Conservation (phyloP, 805 yeast genomes). For the Isabelozyma heimii region DNA sequence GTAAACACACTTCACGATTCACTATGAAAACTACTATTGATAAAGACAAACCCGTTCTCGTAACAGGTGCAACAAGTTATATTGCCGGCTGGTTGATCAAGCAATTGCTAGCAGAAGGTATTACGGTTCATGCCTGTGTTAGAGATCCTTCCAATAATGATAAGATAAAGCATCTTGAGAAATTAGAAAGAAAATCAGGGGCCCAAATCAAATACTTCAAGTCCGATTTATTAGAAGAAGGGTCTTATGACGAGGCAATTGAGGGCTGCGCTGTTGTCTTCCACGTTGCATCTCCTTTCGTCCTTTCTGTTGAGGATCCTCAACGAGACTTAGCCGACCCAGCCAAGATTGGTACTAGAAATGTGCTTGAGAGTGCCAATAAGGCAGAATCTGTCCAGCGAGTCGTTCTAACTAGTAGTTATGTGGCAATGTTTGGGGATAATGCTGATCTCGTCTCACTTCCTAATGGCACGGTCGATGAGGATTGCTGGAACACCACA, state of each 20-base stretch:
- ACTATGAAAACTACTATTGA: background rate
- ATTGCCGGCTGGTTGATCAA: slow-evolving; percentile 13
- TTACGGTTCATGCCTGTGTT: slow-evolving; percentile 8
- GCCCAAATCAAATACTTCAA: slow-evolving; percentile 1
- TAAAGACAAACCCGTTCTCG: slow-evolving; percentile 8
- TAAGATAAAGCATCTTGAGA: slow-evolving; percentile 1
- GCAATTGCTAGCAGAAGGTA: slow-evolving; percentile 9
- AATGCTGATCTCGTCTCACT: slow-evolving; percentile 3
- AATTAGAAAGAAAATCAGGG: background rate
- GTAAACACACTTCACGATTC: no score
- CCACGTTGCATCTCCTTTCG: slow-evolving; percentile 23
- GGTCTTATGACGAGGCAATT: slow-evolving; percentile 17
- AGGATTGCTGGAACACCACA: slow-evolving; percentile 1
- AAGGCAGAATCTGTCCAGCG: slow-evolving; percentile 11
- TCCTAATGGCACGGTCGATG: slow-evolving; percentile 4
- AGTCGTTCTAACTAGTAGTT: slow-evolving; percentile 15
- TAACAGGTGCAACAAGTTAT: slow-evolving; percentile 16
- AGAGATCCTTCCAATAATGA: slow-evolving; percentile 1
- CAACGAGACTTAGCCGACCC: slow-evolving; percentile 16
- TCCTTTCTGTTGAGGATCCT: slow-evolving; percentile 11
- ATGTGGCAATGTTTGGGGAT: slow-evolving; percentile 8
- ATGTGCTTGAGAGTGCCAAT: slow-evolving; percentile 14
- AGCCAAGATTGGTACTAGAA: slow-evolving; percentile 16
- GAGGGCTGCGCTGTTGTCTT: slow-evolving; percentile 15
- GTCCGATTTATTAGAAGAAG: slow-evolving; percentile 6